phyloP scores from a whole-genome alignment of 768 basidiomycete species.

The Gloeopeniophorella convolvens region DNA sequence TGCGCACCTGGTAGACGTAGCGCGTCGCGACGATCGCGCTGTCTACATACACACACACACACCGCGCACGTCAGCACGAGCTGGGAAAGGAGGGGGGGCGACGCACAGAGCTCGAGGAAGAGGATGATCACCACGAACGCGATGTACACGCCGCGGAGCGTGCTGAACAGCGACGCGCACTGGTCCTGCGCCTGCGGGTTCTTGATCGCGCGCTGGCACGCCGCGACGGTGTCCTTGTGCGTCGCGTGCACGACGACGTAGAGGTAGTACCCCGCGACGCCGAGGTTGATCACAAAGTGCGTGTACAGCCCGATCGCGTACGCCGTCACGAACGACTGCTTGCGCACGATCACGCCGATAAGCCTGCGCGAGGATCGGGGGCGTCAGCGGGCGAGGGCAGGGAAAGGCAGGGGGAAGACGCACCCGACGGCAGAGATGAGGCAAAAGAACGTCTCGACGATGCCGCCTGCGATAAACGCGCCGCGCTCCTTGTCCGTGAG shows the following conservation, averaged over 20 bases:
- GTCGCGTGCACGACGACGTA: slow-evolving; percentile 42
- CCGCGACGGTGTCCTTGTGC: slow-evolving; percentile 34
- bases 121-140: slow-evolving; percentile 40
- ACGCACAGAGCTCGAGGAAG: slow-evolving; percentile 52
- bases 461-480: slow-evolving; percentile 43
- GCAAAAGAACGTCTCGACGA: slow-evolving; percentile 50
- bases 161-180: slow-evolving; percentile 38
- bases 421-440: slow-evolving; percentile 53
- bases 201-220: slow-evolving; percentile 41
- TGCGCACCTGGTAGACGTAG: slow-evolving; percentile 19
- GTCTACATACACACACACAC: slow-evolving; percentile 11
- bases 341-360: slow-evolving; percentile 55
- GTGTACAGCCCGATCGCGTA: slow-evolving; percentile 52
- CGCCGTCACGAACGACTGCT: slow-evolving; percentile 50
- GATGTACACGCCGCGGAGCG: slow-evolving; percentile 42
- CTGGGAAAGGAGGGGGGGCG: neutral
- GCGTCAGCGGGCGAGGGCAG: neutral
- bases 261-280: slow-evolving; percentile 45
- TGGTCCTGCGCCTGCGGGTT: slow-evolving; percentile 36
- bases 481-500: slow-evolving; percentile 28
- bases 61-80: too few relatives aligned
- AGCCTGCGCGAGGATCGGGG: slow-evolving; percentile 35
- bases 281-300: slow-evolving; percentile 51
- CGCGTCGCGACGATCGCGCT: slow-evolving; percentile 22
- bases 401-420: slow-evolving; percentile 12